Evolutionary conservation across 2,329 filamentous ascomycete genomes (phyloP).

Genomic region (Phaeosphaeriaceae sp.): DNA sequence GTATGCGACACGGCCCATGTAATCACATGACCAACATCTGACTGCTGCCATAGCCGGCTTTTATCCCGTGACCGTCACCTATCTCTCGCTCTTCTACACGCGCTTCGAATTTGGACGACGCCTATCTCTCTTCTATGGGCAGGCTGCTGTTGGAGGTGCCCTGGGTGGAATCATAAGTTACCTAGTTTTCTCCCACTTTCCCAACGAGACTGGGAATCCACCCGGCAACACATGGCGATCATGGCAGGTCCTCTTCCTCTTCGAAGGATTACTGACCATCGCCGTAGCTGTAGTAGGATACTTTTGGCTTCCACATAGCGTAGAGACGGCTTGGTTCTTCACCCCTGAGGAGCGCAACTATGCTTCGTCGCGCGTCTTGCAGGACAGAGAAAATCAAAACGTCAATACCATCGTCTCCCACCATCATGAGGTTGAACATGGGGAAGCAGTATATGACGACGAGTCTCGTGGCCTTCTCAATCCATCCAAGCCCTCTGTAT

Average conservation of each 20-base stretch:
- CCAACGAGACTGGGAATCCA: constrained; percentile 21
- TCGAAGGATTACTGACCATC: constrained; percentile 57
- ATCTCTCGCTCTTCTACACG: constrained; percentile 65
- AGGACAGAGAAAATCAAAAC: constrained; percentile 44
- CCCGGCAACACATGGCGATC: constrained; percentile 48
- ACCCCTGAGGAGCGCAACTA: constrained; percentile 54
- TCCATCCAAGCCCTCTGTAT: constrained; percentile 16
- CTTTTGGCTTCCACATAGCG: constrained; percentile 58
- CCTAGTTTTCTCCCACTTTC: constrained; percentile 55
- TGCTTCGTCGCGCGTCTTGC: constrained; percentile 55
- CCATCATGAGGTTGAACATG: constrained; percentile 15
- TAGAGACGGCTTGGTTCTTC: constrained; percentile 60
- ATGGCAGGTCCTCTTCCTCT: constrained; percentile 59
- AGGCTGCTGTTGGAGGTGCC: constrained; percentile 62
- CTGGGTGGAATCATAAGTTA: constrained; percentile 63
- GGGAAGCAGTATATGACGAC: constrained; percentile 32
- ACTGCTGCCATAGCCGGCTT: constrained; percentile 56
- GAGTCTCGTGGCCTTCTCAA: constrained; percentile 41
- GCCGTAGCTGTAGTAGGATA: constrained; percentile 55
- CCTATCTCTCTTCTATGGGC: constrained; percentile 63
- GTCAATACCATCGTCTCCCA: constrained; percentile 12
- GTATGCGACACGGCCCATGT: constrained; percentile 29
- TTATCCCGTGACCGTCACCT: constrained; percentile 65
- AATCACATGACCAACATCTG: constrained; percentile 11
- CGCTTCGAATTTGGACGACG: constrained; percentile 63